phyloP scores from a whole-genome alignment of 176 grass and related monocot genomes.

The Otatea glauca region DNA sequence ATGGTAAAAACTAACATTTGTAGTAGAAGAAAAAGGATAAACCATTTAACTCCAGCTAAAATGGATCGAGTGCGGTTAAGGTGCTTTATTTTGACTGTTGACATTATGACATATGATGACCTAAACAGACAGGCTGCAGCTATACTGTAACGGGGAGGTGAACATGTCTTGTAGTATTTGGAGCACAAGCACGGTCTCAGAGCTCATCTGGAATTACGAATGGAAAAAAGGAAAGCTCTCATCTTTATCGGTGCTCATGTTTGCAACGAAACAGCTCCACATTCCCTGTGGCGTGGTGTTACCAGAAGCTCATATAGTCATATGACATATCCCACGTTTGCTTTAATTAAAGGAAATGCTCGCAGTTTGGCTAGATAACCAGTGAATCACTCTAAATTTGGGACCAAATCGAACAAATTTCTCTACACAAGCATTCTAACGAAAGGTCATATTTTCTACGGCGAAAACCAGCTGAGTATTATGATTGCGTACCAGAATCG shows the following conservation, averaged over 20 bases:
- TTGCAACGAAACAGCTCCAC: neutral
- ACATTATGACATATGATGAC: neutral
- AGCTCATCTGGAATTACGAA: neutral
- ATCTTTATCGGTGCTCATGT: neutral
- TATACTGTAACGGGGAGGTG: neutral
- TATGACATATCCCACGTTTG: neutral
- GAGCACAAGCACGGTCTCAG: neutral
- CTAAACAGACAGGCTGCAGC: neutral
- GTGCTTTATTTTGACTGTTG: neutral
- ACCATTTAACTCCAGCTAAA: neutral
- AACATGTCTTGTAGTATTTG: neutral
- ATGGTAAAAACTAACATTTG: neutral
- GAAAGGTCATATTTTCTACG: no score
- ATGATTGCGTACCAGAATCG: constrained; percentile 42
- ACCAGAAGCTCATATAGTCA: neutral
- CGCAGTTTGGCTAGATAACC: neutral
- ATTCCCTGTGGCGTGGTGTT: neutral
- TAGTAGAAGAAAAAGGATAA: neutral
- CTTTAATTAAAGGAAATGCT: neutral
- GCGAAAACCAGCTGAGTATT: no score
- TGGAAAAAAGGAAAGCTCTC: neutral
- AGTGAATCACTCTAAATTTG: neutral
- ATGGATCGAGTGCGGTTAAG: neutral
- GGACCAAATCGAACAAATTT: neutral
- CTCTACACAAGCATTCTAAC: neutral